Conservation (phyloP, 345 rosid species). For the Clausena lansium region DNA sequence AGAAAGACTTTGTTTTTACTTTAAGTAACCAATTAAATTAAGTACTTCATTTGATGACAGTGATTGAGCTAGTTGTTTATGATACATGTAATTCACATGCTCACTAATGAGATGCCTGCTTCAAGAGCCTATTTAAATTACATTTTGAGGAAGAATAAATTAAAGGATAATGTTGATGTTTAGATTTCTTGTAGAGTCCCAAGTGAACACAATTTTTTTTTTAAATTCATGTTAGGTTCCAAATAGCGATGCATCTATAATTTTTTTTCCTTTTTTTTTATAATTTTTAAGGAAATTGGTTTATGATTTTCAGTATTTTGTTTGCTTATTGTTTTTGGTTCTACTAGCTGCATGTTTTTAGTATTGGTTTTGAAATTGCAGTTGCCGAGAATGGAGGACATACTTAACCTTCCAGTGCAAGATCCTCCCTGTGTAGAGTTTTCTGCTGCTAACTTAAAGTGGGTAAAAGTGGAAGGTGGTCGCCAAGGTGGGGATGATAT, state of each 20-base stretch:
- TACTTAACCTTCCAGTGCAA: slow-evolving; percentile 51
- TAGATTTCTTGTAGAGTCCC: neutral
- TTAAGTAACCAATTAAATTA: neutral
- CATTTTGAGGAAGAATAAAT: neutral
- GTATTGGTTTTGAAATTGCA: slow-evolving; percentile 2
- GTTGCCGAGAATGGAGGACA: slow-evolving; percentile 61
- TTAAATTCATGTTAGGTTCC: neutral
- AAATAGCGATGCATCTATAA: neutral
- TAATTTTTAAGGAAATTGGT: neutral
- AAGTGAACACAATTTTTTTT: neutral
- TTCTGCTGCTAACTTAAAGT: slow-evolving; percentile 43
- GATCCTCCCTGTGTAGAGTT: slow-evolving; percentile 54
- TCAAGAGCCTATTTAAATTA: neutral
- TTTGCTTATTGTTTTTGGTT: neutral
- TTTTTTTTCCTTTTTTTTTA: neutral
- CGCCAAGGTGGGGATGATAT: slow-evolving; percentile 57
- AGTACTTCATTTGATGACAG: neutral
- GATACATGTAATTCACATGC: neutral
- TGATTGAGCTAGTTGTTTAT: neutral
- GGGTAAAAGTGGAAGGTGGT: slow-evolving; percentile 55
- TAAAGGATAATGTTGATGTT: neutral
- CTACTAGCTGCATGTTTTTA: neutral
- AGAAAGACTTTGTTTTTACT: neutral
- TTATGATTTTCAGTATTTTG: neutral
- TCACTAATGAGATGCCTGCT: neutral